Conservation (phyloP, 2,329 filamentous ascomycete genomes). For the Neonectria faginata region DNA sequence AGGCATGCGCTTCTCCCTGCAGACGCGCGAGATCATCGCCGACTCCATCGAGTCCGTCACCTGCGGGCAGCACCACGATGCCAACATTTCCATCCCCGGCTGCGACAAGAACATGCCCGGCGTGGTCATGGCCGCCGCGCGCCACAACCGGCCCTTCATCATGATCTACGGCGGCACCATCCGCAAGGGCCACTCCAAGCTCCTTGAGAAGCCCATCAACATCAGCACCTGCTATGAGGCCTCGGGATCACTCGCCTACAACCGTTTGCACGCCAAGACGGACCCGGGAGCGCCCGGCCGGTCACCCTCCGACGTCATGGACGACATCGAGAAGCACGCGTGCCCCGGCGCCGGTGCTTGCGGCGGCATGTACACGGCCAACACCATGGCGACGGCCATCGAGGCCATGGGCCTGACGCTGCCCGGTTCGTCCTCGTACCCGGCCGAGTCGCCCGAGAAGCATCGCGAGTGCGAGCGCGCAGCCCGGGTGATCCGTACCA, state of each 20-base stretch:
- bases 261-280: conserved; percentile 77
- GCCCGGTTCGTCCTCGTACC: conserved; percentile 86
- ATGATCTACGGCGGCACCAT: conserved; percentile 98
- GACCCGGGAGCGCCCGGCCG: conserved; percentile 71
- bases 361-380: conserved; percentile 90
- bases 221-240: conserved; percentile 91
- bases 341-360: conserved; percentile 75
- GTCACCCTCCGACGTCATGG: conserved; percentile 81
- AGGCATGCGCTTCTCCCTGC: conserved; percentile 95
- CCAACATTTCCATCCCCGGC: conserved; percentile 91
- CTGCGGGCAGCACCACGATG: conserved; percentile 91
- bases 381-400: conserved; percentile 90
- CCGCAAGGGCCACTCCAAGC: conserved; percentile 82
- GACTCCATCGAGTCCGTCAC: conserved; percentile 95
- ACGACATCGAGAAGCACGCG: conserved; percentile 83
- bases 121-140: conserved; percentile 87
- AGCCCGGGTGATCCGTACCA: conserved; percentile 80
- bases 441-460: conserved; percentile 84
- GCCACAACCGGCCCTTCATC: conserved; percentile 90
- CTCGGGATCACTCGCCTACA: conserved; percentile 83
- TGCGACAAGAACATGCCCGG: conserved; percentile 99
- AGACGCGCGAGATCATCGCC: conserved; percentile 91
- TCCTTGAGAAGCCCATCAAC: conserved; percentile 84
- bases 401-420: conserved; percentile 89
- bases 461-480: conserved; percentile 87